Conservation (phyloP, 169 alveolate species). For the Eimeria sp. region DNA sequence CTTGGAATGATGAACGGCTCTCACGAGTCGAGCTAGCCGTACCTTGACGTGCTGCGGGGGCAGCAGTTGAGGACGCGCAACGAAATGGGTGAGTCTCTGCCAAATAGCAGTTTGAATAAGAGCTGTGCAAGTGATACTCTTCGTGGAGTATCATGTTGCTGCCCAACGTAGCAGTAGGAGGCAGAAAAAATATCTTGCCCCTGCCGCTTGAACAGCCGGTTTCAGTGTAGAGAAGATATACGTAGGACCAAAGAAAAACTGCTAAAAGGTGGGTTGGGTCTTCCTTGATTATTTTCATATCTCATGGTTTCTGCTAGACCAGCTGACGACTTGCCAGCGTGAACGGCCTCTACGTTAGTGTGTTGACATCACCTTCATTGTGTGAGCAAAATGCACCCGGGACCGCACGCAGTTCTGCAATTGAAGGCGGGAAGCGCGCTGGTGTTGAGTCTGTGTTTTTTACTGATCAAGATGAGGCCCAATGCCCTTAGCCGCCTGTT, state of each 20-base stretch:
- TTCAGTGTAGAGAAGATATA: background rate
- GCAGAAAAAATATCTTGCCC: background rate
- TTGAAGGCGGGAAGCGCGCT: background rate
- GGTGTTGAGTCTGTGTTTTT: background rate
- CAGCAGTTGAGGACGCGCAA: background rate
- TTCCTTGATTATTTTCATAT: background rate
- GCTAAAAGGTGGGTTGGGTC: background rate
- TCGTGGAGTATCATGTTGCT: background rate
- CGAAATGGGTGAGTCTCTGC: too few species aligned
- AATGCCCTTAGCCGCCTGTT: constrained; percentile 36
- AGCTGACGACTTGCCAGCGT: constrained; percentile 32
- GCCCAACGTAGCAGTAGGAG: background rate
- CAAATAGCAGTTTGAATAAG: background rate
- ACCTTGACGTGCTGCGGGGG: too few species aligned
- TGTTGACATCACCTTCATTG: background rate
- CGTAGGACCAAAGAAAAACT: background rate
- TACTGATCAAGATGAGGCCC: constrained; percentile 46
- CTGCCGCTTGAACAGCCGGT: background rate
- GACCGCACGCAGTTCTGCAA: background rate
- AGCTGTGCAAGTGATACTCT: background rate
- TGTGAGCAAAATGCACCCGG: background rate
- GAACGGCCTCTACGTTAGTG: background rate
- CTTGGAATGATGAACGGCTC: background rate
- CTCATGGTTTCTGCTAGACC: background rate
- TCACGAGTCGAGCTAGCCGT: background rate